Evolutionary conservation across 2,329 filamentous ascomycete species (phyloP).

Genomic region (Ophiocordyceps camponoti-floridani): DNA sequence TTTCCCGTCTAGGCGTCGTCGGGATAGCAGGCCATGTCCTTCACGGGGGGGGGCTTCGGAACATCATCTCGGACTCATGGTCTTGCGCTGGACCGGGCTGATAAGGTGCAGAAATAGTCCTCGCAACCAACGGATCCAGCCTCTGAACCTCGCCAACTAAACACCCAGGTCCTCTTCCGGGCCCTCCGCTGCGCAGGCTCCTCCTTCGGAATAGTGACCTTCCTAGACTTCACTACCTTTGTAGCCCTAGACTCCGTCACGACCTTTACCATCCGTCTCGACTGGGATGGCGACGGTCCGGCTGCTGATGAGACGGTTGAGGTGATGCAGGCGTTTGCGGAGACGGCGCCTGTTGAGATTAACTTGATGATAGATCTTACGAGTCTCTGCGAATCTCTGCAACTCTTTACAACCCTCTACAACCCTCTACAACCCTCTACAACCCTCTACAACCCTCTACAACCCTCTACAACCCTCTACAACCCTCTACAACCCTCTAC

Average conservation of each 20-base stretch:
- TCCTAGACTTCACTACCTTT: constrained; percentile 10
- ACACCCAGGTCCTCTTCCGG: constrained; percentile 27
- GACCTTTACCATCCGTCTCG: constrained; percentile 5
- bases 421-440: too few relatives aligned
- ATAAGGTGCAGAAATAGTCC: constrained; percentile 18
- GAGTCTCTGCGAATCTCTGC: constrained; percentile 5
- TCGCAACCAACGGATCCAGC: constrained; percentile 17
- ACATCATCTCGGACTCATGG: constrained; percentile 36
- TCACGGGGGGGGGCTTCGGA: constrained; percentile 41
- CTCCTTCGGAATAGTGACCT: constrained; percentile 21
- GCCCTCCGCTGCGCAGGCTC: constrained; percentile 28
- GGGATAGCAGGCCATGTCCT: constrained; percentile 40
- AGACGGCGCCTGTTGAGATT: constrained; percentile 8
- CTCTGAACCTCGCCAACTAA: constrained; percentile 19
- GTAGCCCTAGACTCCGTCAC: constrained; percentile 6
- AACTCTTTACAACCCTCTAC: too few relatives aligned
- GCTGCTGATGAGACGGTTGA: constrained; percentile 6
- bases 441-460: too few relatives aligned
- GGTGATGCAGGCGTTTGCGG: constrained; percentile 9
- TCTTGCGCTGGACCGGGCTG: constrained; percentile 25
- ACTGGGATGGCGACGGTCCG: constrained; percentile 4
- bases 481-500: too few relatives aligned
- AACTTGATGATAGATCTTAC: constrained; percentile 12
- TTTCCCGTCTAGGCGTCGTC: constrained; percentile 31
- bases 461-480: too few relatives aligned